phyloP scores from a whole-genome alignment of 768 basidiomycete species.

The Dictyophora rubrovolvata region DNA sequence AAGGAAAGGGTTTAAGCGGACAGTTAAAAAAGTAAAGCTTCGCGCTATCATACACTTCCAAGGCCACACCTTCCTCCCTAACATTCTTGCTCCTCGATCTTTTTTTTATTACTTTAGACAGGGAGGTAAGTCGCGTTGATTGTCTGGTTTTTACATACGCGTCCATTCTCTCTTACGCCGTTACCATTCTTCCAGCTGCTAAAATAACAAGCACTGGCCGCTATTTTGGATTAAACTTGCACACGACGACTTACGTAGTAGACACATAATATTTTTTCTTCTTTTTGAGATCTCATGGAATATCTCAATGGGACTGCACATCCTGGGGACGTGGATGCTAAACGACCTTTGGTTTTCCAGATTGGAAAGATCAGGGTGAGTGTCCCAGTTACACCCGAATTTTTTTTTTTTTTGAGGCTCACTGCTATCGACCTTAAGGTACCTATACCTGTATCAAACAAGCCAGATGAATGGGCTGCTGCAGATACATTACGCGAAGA shows the following conservation, averaged over 20 bases:
- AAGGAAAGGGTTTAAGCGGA: neutral
- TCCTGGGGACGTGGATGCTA: conserved; percentile 8
- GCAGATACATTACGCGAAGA: conserved; percentile 89
- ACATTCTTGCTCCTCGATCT: neutral
- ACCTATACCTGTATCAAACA: conserved; percentile 80
- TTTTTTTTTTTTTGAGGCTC: neutral
- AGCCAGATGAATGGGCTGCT: conserved; percentile 76
- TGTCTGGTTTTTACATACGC: neutral
- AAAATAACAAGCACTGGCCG: neutral
- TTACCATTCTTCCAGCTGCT: neutral
- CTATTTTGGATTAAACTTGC: neutral
- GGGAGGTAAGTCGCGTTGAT: neutral
- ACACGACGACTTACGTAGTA: conserved; percentile 2
- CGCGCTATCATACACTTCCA: neutral
- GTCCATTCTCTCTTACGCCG: neutral
- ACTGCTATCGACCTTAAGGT: conserved; percentile 42
- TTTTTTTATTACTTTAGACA: neutral
- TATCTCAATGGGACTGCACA: conserved; percentile 6
- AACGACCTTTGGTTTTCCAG: conserved; percentile 25
- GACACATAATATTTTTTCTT: neutral
- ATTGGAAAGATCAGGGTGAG: conserved; percentile 24
- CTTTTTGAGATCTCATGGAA: neutral
- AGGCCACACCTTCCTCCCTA: no score
- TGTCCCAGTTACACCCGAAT: conserved; percentile 5
- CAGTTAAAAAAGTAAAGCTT: neutral